Conservation (phyloP, 176 grass and related monocot species). For the Cocos nucifera region DNA sequence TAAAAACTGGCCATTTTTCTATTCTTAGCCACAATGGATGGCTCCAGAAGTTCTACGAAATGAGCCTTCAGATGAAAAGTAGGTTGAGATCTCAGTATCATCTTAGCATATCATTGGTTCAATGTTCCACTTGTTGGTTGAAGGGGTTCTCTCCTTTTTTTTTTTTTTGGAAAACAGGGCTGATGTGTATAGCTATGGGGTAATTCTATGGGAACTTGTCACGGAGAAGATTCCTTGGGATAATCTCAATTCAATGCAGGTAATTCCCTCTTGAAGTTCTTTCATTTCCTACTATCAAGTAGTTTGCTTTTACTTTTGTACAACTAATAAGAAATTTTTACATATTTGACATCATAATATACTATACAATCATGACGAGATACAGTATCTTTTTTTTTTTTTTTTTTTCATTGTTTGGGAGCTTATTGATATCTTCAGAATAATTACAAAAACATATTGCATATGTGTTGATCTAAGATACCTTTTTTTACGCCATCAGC, state of each 20-base stretch:
- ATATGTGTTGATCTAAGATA: too few species aligned
- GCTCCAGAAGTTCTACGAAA: conserved; percentile 95
- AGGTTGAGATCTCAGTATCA: conserved; percentile 2
- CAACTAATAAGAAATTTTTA: too few species aligned
- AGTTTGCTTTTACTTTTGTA: too few species aligned
- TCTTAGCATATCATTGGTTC: neutral
- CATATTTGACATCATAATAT: too few species aligned
- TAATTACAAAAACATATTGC: too few species aligned
- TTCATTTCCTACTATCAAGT: too few species aligned
- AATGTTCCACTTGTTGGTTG: conserved; percentile 2
- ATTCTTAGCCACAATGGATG: conserved; percentile 91
- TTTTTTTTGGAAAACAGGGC: conserved; percentile 41
- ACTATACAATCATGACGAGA: too few species aligned
- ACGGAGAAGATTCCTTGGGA: conserved; percentile 98
- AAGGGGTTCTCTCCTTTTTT: neutral
- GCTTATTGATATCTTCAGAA: too few species aligned
- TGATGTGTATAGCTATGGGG: conserved; percentile 96
- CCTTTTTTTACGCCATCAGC: too few species aligned
- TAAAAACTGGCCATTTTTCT: conserved; percentile 2
- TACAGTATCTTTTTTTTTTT: too few species aligned
- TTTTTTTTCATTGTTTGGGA: too few species aligned
- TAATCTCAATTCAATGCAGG: conserved; percentile 97
- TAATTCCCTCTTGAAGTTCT: conserved; percentile 18
- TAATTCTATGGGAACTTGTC: conserved; percentile 95
- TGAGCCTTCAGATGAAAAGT: conserved; percentile 96